A percentile compares a stretch with the other conserved stretches of the same genome.
These are phyloP conservation scores for Termitomyces sp. DNA, from an alignment of 768 basidiomycete genomes.

Conservation along the genomic window DNA sequence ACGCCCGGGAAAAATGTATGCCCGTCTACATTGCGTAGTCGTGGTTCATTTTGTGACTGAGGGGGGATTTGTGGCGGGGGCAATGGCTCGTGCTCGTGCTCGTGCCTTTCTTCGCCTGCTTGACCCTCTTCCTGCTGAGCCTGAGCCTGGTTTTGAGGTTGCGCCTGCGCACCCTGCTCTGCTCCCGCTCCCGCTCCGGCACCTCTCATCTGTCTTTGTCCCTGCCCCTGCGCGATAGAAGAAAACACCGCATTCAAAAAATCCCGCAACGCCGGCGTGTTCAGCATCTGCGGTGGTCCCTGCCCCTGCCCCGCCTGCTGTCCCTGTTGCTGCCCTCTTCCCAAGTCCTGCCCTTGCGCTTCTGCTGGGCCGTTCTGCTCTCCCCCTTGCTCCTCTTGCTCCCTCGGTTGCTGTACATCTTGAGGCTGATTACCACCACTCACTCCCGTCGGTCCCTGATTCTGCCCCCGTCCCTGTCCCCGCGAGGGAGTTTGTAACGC, in stretches of 20 bases:
- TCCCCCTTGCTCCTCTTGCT: not conserved
- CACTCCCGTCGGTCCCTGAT: no score
- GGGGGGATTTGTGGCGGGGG: not conserved
- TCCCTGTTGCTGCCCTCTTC: not conserved
- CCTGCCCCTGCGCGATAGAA: not conserved
- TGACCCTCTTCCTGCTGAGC: not conserved
- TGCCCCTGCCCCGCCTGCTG: not conserved
- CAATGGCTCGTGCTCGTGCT: not conserved
- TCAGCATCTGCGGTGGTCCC: not conserved
- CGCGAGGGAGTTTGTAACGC: not conserved
- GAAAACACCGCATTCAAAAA: not conserved
- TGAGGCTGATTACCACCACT: not conserved
- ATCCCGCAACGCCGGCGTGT: not conserved
- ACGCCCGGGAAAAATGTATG: not conserved
- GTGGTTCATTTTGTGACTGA: not conserved
- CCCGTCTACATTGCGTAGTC: not conserved
- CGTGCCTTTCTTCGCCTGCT: not conserved
- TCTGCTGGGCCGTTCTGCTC: not conserved
- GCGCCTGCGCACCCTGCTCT: not conserved
- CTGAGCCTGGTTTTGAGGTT: not conserved
- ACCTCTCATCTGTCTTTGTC: not conserved
- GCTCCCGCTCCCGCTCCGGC: not conserved
- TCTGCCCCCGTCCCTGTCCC: not conserved
- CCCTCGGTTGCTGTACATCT: not conserved
- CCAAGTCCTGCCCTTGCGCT: not conserved